Evolutionary conservation across 345 rosid species (phyloP), one percentile per base, ranked within the genome.

Genomic region (Rhodamnia argentea): DNA sequence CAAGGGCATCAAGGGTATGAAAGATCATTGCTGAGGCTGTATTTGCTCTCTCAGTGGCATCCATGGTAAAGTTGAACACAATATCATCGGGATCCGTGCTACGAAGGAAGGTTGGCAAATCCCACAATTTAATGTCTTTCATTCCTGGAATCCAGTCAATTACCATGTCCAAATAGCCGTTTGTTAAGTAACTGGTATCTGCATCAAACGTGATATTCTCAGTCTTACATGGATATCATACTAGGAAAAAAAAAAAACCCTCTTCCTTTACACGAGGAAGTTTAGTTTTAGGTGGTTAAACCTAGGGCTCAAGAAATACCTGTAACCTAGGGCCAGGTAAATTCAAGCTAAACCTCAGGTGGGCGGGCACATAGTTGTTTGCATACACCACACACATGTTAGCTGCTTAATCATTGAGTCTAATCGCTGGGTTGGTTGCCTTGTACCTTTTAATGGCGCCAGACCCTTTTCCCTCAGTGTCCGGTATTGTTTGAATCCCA

Each of bases 81-180:
- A 70, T 3, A 51, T 86, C 86, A 14, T 88, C 59, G n/a, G 23
- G 83, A 85, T 88, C 85, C 10, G 88, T 86, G 13, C 85, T 88
- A 56, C 88, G 78, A 24, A 62, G 24, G 42, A 29, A 88, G 37
- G 55, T 82, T 22, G 88, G 86, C 20, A 86, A 83, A 51, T 88
- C 86, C 83, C 44, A 81, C 42, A 88, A 82, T 3, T 83, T 78
- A 18, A 88, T 88, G 22, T 84, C 37, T 53, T 84, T 50, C 88
- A 88, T 84, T 20, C 85, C 85, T 13, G 88, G 88, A 74, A 88
- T 84, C 90, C 90, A 86, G 74, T 88, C 86, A 29, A 88, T 29
- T 12, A 52, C 52, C 27, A 51, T 57, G 23, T 88, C 87, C 70
- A 89, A n/a, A 40, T 86, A 87, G 10, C 88, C 88, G 59, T 86